phyloP scores from a whole-genome alignment of 2,329 filamentous ascomycete species.

The Aspergillus melleus region DNA sequence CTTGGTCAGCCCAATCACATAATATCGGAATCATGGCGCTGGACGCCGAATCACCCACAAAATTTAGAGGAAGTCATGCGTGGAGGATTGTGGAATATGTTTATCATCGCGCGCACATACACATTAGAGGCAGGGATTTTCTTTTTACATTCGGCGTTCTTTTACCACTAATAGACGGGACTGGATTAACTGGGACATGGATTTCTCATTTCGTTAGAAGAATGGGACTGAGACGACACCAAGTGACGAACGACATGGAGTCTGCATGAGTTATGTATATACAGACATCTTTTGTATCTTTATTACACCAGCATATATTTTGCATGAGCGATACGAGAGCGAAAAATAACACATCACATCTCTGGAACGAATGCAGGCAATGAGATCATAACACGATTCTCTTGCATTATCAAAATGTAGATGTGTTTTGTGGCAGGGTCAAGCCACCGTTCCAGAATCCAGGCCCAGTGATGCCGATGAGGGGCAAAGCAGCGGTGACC shows the following conservation, averaged over 20 bases:
- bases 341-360: not conserved
- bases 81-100: not conserved
- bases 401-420: too few species aligned
- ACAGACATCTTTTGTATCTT: constrained; percentile 1
- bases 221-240: not conserved
- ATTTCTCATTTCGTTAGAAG: not conserved
- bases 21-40: constrained; percentile 11
- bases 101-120: not conserved
- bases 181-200: not conserved
- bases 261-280: not conserved
- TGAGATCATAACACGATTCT: not conserved
- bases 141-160: not conserved
- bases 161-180: not conserved
- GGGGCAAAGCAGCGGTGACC: constrained; percentile 7
- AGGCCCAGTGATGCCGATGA: not conserved
- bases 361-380: not conserved
- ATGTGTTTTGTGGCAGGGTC: too few species aligned
- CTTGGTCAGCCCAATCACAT: not conserved
- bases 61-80: not conserved
- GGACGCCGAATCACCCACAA: constrained; percentile 13
- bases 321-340: not conserved
- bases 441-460: too few species aligned
- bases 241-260: not conserved
- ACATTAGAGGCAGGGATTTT: constrained; percentile 4
- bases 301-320: not conserved